A percentile compares a stretch with the other conserved stretches of the same genome.
Conservation (phyloP, 2,329 filamentous ascomycete species). For the Venturia carpophila region DNA sequence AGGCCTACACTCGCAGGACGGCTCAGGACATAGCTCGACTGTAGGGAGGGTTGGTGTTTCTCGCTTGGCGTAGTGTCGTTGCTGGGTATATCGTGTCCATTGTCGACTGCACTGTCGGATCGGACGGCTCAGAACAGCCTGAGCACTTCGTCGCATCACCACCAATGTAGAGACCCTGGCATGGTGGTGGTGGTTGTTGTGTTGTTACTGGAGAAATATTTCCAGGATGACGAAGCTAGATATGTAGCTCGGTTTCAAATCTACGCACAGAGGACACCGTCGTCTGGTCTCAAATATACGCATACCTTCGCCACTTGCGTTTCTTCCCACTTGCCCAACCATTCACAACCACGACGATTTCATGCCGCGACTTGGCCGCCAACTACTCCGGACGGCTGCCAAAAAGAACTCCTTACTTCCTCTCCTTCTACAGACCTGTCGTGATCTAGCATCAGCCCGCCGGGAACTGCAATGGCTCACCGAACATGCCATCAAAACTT, state of each 20-base stretch:
- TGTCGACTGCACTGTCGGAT: not conserved
- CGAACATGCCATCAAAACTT: constrained; percentile 41
- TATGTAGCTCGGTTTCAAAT: not conserved
- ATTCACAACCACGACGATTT: not conserved
- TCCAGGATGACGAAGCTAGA: not conserved
- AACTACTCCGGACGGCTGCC: constrained; percentile 49
- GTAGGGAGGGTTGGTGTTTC: constrained; percentile 34
- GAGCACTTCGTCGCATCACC: not conserved
- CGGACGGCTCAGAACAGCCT: constrained; percentile 1
- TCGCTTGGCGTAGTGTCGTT: not conserved
- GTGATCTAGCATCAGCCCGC: constrained; percentile 53
- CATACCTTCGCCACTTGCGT: not conserved
- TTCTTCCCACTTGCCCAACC: not conserved
- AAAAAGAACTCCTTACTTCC: constrained; percentile 49
- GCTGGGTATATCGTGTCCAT: not conserved
- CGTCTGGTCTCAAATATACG: not conserved
- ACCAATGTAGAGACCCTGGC: not conserved
- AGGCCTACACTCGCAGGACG: constrained; percentile 67
- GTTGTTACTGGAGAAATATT: not conserved
- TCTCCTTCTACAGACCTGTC: constrained; percentile 55
- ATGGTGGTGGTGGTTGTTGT: too few species aligned
- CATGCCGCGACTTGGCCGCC: constrained; percentile 52
- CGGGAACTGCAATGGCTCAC: constrained; percentile 68
- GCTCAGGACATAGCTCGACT: constrained; percentile 57
- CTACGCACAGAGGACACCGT: not conserved